Evolutionary conservation across 1,284 basidiomycete species (phyloP).

Genomic region (Hymenochaete sp.): DNA sequence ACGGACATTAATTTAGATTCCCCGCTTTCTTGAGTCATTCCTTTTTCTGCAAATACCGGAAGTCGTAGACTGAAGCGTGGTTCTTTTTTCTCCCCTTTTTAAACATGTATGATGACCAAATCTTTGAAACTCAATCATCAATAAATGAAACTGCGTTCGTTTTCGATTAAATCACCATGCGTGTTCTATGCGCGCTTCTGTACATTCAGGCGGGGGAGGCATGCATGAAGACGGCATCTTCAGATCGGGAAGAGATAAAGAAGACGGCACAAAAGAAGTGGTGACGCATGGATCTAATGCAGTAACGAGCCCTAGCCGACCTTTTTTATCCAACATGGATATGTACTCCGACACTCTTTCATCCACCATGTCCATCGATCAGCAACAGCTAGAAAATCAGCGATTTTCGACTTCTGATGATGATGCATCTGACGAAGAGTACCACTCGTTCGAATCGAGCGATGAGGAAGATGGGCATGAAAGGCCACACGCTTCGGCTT

Average conservation of each 20-base stretch:
- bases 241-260: slow-evolving; percentile 17
- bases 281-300: too few relatives aligned
- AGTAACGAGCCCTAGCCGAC: too few relatives aligned
- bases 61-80: slow-evolving; percentile 62
- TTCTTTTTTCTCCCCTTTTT: slow-evolving; percentile 41
- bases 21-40: slow-evolving; percentile 40
- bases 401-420: slow-evolving; percentile 19
- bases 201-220: too few relatives aligned
- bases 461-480: slow-evolving; percentile 35
- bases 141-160: too few relatives aligned
- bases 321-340: too few relatives aligned
- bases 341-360: too few relatives aligned
- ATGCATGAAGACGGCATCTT: slow-evolving; percentile 6
- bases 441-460: slow-evolving; percentile 34
- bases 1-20: slow-evolving; percentile 29
- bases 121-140: slow-evolving; percentile 25
- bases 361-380: slow-evolving; percentile 10
- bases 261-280: slow-evolving; percentile 21
- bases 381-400: slow-evolving; percentile 3
- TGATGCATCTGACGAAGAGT: slow-evolving; percentile 29
- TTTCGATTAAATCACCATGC: too few relatives aligned
- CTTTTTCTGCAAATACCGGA: slow-evolving; percentile 46
- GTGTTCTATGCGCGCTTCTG: slow-evolving; percentile 4
- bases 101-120: slow-evolving; percentile 30
- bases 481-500: slow-evolving; percentile 11